Percentiles rank a stretch among this genome's conserved stretches.
phyloP scores from a whole-genome alignment of 176 grass and related monocot species.

The Ananas comosus region DNA sequence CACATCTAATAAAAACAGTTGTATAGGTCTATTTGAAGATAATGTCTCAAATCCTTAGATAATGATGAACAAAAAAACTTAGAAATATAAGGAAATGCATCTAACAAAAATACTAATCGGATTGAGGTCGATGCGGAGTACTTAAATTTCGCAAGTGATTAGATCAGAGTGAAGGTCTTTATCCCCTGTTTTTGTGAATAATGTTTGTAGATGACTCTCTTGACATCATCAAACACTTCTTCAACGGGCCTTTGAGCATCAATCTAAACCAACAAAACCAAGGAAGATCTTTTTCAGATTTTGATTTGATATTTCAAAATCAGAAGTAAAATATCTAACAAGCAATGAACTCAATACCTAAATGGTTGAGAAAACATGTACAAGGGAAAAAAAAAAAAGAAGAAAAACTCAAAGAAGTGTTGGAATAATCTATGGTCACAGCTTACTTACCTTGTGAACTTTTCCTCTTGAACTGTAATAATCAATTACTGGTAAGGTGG shows the following conservation, averaged over 20 bases:
- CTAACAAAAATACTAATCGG: too few species aligned
- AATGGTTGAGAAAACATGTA: background rate
- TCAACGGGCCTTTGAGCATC: conserved; percentile 2
- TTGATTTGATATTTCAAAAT: background rate
- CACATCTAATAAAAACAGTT: too few species aligned
- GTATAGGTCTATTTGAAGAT: too few species aligned
- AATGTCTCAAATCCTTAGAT: too few species aligned
- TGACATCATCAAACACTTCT: conserved; percentile 21
- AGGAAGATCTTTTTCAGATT: too few species aligned
- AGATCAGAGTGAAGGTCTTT: too few species aligned
- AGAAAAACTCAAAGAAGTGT: background rate
- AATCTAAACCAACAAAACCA: background rate
- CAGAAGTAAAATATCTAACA: background rate
- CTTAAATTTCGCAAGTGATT: too few species aligned
- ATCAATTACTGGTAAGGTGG: conserved; percentile 17
- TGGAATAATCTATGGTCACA: background rate
- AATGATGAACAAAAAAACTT: too few species aligned
- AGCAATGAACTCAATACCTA: background rate
- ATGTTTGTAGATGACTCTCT: background rate
- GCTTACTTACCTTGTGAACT: conserved; percentile 13
- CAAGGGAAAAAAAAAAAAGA: background rate
- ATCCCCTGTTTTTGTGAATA: too few species aligned
- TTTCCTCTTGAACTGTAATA: conserved; percentile 15
- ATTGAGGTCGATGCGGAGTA: too few species aligned
- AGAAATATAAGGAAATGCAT: too few species aligned